These are phyloP conservation scores for Aspergillus persii DNA, from an alignment of 2,329 filamentous ascomycete species.

Conservation along the genomic window DNA sequence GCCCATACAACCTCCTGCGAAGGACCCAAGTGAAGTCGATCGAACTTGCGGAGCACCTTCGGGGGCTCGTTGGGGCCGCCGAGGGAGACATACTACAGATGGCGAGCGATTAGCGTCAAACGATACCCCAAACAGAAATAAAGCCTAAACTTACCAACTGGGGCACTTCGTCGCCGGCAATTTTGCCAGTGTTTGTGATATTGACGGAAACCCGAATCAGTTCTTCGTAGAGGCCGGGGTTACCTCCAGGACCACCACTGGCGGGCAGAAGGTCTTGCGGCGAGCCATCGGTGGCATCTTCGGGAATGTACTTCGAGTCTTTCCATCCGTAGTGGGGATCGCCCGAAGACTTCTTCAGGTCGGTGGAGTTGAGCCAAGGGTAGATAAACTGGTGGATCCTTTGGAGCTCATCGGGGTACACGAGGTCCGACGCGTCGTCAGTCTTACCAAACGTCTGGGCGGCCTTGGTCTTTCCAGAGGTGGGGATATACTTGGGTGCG, in stretches of 20 bases:
- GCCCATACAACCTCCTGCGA: conserved; percentile 67
- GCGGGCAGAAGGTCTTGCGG: conserved; percentile 58
- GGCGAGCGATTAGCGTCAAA: conserved; percentile 6
- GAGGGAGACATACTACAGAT: conserved; percentile 64
- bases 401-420: conserved; percentile 55
- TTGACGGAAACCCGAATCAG: conserved; percentile 50
- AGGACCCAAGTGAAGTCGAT: conserved; percentile 68
- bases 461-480: conserved; percentile 51
- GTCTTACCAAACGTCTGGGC: conserved; percentile 54
- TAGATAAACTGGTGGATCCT: conserved; percentile 59
- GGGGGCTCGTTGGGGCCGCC: conserved; percentile 71
- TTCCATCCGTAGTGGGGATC: conserved; percentile 56
- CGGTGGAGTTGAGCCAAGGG: conserved; percentile 62
- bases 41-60: conserved; percentile 73
- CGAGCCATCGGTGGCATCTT: conserved; percentile 50
- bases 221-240: conserved; percentile 53
- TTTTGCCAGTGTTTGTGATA: conserved; percentile 51
- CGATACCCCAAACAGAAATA: background rate
- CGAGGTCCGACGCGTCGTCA: conserved; percentile 51
- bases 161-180: conserved; percentile 52
- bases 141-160: conserved; percentile 44
- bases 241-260: conserved; percentile 59
- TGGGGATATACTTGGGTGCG: conserved; percentile 52
- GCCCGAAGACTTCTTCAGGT: conserved; percentile 50
- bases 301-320: conserved; percentile 50